Base-by-base conservation (phyloP, 768 basidiomycete species). In the Tylopilus sp. region DNA sequence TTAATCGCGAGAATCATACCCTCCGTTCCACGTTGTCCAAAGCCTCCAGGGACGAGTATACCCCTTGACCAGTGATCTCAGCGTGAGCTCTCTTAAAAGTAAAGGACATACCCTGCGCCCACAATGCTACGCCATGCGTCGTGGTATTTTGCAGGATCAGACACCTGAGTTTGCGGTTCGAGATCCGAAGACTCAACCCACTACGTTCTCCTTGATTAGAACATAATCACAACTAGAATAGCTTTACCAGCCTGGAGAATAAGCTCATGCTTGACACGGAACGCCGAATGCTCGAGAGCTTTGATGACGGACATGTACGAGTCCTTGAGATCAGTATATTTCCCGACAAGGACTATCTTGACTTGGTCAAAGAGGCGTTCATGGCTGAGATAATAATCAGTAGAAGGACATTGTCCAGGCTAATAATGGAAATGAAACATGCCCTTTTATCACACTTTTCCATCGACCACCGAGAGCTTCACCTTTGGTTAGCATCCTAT, bases 251-350 rank as follows among this genome's bases (percentile, higher is more conserved):
- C 95, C 59, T 91, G 81, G 36, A 98, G 76, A 46, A 74, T 76
- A 35, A 99, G 80, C 65, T 90, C 94, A 50, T 91, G 75, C 50
- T 84, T 88, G 48, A 95, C 89, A 39, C 92, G 83, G 74, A 98
- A 92, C 1, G 95, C 91, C 6, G 95, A 94, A 69, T 99, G 95
- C 70, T 99, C 95, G 31, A 99, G 77, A 20, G 97, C 83, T 76
- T 99, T 99, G 63, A 85, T 86, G 50, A 99, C 95, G 25, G 90
- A 93, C 91, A 98, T 98, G 69, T 99, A 99, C 23, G 95, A 97
- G 70, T 99, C 95, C 71, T 93, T 91, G 42, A 98, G 76, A 57
- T 92, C 85, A 12, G 94, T 98, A 75, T 99, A 99, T 72, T 99
- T 99, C 40, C 95, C 95, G 15, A 99, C 95, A 46, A 99, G 77